Evolutionary conservation across 768 basidiomycete species (phyloP), one percentile per base, ranked within the genome.

Genomic region (Xerocomus brunneocitrinus): DNA sequence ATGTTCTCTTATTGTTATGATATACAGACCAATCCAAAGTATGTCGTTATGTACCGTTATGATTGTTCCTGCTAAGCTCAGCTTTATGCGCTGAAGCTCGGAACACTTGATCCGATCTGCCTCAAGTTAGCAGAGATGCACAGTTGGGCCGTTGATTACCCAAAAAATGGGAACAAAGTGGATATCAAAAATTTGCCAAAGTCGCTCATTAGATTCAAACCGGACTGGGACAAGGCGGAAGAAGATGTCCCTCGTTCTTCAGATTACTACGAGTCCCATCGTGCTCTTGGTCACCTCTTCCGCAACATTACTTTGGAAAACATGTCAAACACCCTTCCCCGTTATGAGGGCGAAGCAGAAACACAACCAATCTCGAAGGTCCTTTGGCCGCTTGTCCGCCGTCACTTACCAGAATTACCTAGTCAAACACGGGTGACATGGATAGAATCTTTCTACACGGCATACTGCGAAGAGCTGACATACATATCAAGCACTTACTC

Each of bases 401-500:
- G 50, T 25, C 62, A 69, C 31, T 50, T 71, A 24, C 25, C 45
- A 19, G 48, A 39, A 28, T 42, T 24, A 6, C n/a, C 41, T 30
- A 22, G 24, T 22, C 47, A 24, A 22, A 27, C 58, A 16, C 50
- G 47, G 30, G 39, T 13, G 34, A 1, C 49, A 3, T 42, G 57
- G 56, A 56, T 67, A 40, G 53, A 67, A 10, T 27, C 65, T 19
- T 27, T 61, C 30, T 62, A 61, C 27, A 28, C 25, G 53, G 35
- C 68, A 58, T 91, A 89, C 64, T 65, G 70, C 10, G 78, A 82
- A 53, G 87, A 92, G 66, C 72, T 92, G 54, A 68, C 74, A 14
- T 91, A 89, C 64, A 85, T 89, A 50, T 80, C 83, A 55, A 69
- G 76, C 14, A 85, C 84, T 0, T 87, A 89, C 62, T 80, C 83